A percentile compares a stretch with the other conserved stretches of the same genome.
Conservation (phyloP, 129 eudicot species). For the carrot (Daucus carota) region DNA sequence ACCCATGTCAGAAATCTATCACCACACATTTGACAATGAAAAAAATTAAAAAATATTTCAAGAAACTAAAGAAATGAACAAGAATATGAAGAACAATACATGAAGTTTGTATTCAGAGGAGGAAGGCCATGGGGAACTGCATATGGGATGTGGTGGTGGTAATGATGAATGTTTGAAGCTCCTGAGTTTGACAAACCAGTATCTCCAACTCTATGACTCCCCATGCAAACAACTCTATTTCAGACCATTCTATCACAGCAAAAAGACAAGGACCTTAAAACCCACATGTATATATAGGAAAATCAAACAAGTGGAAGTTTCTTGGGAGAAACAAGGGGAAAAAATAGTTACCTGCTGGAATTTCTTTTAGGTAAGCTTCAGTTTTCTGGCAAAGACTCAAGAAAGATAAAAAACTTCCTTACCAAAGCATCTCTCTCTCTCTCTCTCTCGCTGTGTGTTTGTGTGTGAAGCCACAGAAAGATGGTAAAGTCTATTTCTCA, state of each 20-base stretch:
- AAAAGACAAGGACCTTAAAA: conserved; percentile 9
- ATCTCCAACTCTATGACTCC: conserved; percentile 74
- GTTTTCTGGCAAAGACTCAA: conserved; percentile 8
- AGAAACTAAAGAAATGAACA: background rate
- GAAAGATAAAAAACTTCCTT: conserved; percentile 42
- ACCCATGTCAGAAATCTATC: conserved; percentile 25
- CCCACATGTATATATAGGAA: conserved; percentile 5
- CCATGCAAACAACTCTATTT: conserved; percentile 69
- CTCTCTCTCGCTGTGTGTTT: too few relatives aligned
- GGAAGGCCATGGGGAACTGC: conserved; percentile 56
- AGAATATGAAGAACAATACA: conserved; percentile 29
- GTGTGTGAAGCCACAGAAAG: conserved; percentile 28
- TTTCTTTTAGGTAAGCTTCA: conserved; percentile 11
- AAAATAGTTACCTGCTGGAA: conserved; percentile 5
- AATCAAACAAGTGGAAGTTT: background rate
- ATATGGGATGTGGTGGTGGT: conserved; percentile 56
- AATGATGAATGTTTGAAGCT: conserved; percentile 37
- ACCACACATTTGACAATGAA: background rate
- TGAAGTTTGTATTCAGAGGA: conserved; percentile 50
- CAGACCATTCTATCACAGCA: conserved; percentile 12
- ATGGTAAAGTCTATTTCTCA: conserved; percentile 48
- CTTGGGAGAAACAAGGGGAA: background rate
- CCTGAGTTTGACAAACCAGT: conserved; percentile 59
- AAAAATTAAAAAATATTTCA: background rate
- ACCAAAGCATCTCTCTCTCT: conserved; percentile 36